Percentiles rank a stretch among this genome's conserved stretches.
These are phyloP conservation scores for Dalbergia cultrata DNA, from an alignment of 306 rosid genomes.

Conservation along the genomic window DNA sequence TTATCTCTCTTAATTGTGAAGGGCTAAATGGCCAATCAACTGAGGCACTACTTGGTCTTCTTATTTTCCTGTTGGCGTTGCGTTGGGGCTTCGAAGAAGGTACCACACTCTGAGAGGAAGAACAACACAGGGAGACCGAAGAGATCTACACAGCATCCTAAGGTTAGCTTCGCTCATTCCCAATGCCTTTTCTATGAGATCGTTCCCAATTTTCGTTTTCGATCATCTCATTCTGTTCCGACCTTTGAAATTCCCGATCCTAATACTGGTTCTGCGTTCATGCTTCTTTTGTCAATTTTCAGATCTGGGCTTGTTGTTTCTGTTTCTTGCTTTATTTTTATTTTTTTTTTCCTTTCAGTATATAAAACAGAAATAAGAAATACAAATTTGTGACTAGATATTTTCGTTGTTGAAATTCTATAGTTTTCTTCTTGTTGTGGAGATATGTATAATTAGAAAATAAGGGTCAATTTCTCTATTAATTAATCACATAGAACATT, in stretches of 20 bases:
- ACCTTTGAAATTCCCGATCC: not conserved
- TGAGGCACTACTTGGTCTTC: too few relatives aligned
- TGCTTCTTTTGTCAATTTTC: slow-evolving; percentile 13
- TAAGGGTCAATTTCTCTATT: not conserved
- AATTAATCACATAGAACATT: not conserved
- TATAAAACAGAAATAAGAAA: not conserved
- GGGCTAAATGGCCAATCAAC: not conserved
- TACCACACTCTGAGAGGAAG: not conserved
- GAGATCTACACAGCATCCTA: not conserved
- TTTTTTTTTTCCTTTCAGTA: not conserved
- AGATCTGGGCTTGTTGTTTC: slow-evolving; percentile 39
- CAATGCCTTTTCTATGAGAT: not conserved
- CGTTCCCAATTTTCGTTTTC: slow-evolving; percentile 27
- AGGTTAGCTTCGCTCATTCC: not conserved
- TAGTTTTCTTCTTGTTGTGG: not conserved
- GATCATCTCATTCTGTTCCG: not conserved
- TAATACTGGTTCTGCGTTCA: slow-evolving; percentile 30
- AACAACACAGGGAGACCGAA: not conserved
- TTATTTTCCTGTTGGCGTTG: not conserved
- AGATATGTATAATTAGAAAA: not conserved
- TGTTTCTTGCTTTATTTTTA: not conserved
- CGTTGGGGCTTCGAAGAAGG: not conserved
- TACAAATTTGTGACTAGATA: not conserved
- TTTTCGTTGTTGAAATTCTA: not conserved
- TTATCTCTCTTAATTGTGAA: too few relatives aligned